Conservation (phyloP, 768 basidiomycete species). For the Russula abietina region DNA sequence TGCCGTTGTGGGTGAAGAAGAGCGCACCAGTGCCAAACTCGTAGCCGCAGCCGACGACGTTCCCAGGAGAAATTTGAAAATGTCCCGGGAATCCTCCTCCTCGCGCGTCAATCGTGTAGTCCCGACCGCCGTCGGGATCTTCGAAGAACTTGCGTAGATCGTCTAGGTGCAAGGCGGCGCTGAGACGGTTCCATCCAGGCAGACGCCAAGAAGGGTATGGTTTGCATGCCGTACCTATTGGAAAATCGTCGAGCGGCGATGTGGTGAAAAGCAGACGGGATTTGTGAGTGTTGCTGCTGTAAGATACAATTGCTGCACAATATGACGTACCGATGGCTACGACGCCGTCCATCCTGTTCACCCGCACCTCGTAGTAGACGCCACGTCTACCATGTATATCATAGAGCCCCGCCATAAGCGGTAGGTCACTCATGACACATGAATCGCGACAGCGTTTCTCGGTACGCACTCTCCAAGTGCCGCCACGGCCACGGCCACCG, state of each 20-base stretch:
- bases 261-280: too few species aligned
- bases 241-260: not conserved
- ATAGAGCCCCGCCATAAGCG: constrained; percentile 55
- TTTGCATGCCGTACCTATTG: constrained; percentile 52
- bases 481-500: constrained; percentile 28
- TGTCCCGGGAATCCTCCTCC: constrained; percentile 13
- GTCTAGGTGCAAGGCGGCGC: constrained; percentile 61
- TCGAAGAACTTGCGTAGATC: constrained; percentile 72
- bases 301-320: not conserved
- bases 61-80: constrained; percentile 37
- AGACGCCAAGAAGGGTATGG: constrained; percentile 62
- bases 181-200: constrained; percentile 67
- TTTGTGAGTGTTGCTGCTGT: not conserved
- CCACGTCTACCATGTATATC: constrained; percentile 48
- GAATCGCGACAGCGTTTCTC: constrained; percentile 39
- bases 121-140: constrained; percentile 57
- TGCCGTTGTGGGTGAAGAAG: constrained; percentile 64
- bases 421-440: constrained; percentile 54
- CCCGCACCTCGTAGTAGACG: constrained; percentile 58
- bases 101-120: constrained; percentile 35
- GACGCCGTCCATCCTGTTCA: constrained; percentile 51
- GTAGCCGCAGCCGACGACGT: constrained; percentile 60
- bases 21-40: constrained; percentile 45
- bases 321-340: constrained; percentile 49
- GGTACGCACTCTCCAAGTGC: constrained; percentile 41